These are phyloP conservation scores for Prototheca cutis DNA, from an alignment of 163 green algal genomes.

Conservation along the genomic window DNA sequence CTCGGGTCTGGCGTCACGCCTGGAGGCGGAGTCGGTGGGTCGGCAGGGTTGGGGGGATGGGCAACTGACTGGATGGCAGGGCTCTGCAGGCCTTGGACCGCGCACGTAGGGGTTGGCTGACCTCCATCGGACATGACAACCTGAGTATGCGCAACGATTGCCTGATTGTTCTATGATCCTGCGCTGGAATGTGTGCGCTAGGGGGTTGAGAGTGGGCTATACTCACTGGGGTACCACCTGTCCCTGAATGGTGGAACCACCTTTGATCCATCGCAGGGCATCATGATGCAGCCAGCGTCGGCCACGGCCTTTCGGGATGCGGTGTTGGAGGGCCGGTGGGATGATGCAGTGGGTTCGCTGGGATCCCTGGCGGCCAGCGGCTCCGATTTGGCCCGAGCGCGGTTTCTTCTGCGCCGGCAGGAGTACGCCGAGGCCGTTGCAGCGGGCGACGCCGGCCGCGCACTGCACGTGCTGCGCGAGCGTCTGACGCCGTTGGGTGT, in stretches of 20 bases:
- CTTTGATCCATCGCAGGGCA: slow-evolving; percentile 33
- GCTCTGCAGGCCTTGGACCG: no score
- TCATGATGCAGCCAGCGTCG: slow-evolving; percentile 16
- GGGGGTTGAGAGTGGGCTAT: no score
- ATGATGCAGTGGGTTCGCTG: slow-evolving; percentile 47
- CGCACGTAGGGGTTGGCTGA: no score
- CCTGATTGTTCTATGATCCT: neutral
- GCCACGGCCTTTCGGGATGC: slow-evolving; percentile 43
- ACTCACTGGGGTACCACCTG: no score
- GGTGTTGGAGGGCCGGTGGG: slow-evolving; percentile 51
- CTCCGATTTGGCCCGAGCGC: slow-evolving; percentile 16
- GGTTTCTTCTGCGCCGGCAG: slow-evolving; percentile 47
- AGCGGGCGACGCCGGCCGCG: slow-evolving; percentile 20
- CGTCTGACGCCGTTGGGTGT: slow-evolving; percentile 64
- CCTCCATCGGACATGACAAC: no score
- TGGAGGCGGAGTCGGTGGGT: slow-evolving; percentile 56
- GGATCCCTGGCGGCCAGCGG: slow-evolving; percentile 23
- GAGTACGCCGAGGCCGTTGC: slow-evolving; percentile 24
- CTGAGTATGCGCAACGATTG: no score
- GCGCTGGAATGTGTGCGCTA: no score
- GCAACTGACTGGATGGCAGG: neutral
- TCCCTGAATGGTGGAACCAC: no score
- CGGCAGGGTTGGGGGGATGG: neutral
- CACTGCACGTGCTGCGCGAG: slow-evolving; percentile 51
- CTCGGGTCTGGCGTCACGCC: slow-evolving; percentile 33